Evolutionary conservation across 1,284 basidiomycete genomes (phyloP).

Genomic region (Chalciporus sp.): DNA sequence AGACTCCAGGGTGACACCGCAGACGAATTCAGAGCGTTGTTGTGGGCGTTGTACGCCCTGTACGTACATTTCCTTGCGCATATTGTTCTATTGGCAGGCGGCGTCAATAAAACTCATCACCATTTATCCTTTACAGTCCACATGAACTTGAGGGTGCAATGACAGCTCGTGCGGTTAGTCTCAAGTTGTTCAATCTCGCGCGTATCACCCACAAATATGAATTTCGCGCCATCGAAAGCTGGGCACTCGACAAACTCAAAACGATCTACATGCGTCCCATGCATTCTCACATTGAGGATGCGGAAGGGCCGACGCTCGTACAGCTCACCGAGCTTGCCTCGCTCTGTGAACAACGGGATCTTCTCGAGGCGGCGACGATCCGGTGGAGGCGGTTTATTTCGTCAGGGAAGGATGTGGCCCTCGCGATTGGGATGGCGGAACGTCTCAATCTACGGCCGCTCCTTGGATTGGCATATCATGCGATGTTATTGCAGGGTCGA

Average conservation of each 20-base stretch:
- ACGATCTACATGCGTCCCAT: slow-evolving; percentile 38
- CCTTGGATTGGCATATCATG: slow-evolving; percentile 45
- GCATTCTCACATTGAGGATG: slow-evolving; percentile 32
- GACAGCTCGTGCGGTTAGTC: slow-evolving; percentile 41
- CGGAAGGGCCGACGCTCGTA: slow-evolving; percentile 37
- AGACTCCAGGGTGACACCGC: slow-evolving; percentile 49
- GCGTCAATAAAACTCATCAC: slow-evolving; percentile 3
- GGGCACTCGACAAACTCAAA: slow-evolving; percentile 49
- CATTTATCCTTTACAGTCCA: slow-evolving; percentile 37
- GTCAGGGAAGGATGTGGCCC: slow-evolving; percentile 45
- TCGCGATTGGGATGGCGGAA: slow-evolving; percentile 45
- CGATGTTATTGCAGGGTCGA: slow-evolving; percentile 46
- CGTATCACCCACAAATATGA: slow-evolving; percentile 60
- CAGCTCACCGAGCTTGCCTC: slow-evolving; percentile 49
- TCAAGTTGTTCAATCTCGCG: slow-evolving; percentile 48
- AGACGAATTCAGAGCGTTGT: slow-evolving; percentile 48
- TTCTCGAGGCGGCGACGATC: slow-evolving; percentile 40
- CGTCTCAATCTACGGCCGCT: slow-evolving; percentile 44
- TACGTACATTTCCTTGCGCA: slow-evolving; percentile 34
- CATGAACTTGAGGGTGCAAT: slow-evolving; percentile 49
- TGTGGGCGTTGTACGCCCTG: slow-evolving; percentile 54
- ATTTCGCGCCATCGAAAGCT: slow-evolving; percentile 51
- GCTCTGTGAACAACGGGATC: slow-evolving; percentile 45
- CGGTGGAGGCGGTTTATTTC: slow-evolving; percentile 46
- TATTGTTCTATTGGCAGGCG: background rate